phyloP scores from a whole-genome alignment of 805 yeast genomes.

The Jamesozyma hellenica region DNA sequence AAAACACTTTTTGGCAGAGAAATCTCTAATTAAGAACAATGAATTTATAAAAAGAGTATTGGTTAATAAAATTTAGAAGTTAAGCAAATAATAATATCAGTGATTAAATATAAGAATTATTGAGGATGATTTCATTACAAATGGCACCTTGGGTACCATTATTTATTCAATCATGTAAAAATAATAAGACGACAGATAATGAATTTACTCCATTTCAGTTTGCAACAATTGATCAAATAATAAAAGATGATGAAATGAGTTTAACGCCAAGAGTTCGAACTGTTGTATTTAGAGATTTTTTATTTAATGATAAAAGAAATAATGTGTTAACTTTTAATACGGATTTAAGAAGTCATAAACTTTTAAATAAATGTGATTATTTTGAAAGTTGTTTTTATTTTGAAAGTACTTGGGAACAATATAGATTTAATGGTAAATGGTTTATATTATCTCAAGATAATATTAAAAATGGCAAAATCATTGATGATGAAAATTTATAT shows the following conservation, averaged over 20 bases:
- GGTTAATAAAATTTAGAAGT: too few relatives aligned
- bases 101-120: too few relatives aligned
- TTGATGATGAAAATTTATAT: not conserved
- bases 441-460: slow-evolving; percentile 32
- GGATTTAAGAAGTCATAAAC: slow-evolving; percentile 60
- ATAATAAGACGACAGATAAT: slow-evolving; percentile 34
- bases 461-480: slow-evolving; percentile 1
- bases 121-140: too few relatives aligned
- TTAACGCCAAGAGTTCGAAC: slow-evolving; percentile 60
- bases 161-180: slow-evolving; percentile 43
- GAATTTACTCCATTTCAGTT: slow-evolving; percentile 52
- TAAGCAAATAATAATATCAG: too few relatives aligned
- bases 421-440: slow-evolving; percentile 61
- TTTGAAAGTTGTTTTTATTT: slow-evolving; percentile 76
- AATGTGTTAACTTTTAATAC: slow-evolving; percentile 63
- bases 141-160: slow-evolving; percentile 75
- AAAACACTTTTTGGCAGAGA: too few relatives aligned
- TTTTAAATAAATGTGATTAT: slow-evolving; percentile 37
- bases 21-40: too few relatives aligned
- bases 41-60: too few relatives aligned
- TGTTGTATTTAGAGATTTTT: slow-evolving; percentile 62
- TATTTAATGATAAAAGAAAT: slow-evolving; percentile 57
- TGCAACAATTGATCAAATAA: slow-evolving; percentile 44
- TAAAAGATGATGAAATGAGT: slow-evolving; percentile 31
- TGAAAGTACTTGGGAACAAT: slow-evolving; percentile 51